These are phyloP conservation scores for Colletotrichum paranaense DNA, from an alignment of 2,329 filamentous ascomycete species.

Conservation along the genomic window DNA sequence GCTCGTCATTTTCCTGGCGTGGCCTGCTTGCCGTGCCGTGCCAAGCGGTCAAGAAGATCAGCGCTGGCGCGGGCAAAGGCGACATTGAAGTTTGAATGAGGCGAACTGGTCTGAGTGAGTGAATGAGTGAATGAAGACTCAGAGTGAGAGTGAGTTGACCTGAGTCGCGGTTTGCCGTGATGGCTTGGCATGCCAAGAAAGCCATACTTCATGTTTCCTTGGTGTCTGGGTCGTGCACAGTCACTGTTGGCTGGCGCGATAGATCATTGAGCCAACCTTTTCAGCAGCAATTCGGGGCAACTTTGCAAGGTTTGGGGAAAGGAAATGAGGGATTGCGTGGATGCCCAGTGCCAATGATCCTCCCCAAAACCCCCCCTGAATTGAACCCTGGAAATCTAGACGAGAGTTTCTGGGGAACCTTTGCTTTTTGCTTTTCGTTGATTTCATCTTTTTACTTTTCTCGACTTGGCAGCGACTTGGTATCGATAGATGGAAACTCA, in stretches of 20 bases:
- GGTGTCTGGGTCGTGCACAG: background rate
- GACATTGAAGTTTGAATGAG: background rate
- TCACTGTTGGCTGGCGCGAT: background rate
- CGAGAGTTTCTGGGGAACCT: background rate
- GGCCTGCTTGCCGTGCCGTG: background rate
- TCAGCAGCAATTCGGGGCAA: background rate
- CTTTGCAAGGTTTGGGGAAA: background rate
- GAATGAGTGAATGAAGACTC: background rate
- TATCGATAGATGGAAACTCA: background rate
- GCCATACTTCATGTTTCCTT: background rate
- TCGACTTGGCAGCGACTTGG: background rate
- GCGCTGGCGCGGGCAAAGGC: background rate
- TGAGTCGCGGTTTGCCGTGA: background rate
- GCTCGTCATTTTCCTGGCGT: background rate
- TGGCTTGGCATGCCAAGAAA: background rate
- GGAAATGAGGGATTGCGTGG: background rate
- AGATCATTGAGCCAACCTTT: background rate
- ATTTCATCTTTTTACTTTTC: background rate
- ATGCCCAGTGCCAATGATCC: background rate
- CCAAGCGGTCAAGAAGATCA: background rate
- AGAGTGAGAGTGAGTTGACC: background rate
- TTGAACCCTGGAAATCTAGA: background rate
- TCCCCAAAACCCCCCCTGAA: background rate
- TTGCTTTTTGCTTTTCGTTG: background rate
- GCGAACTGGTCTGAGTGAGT: background rate